phyloP scores from a whole-genome alignment of 495 filamentous ascomycete species.

The Xylaria sp. region DNA sequence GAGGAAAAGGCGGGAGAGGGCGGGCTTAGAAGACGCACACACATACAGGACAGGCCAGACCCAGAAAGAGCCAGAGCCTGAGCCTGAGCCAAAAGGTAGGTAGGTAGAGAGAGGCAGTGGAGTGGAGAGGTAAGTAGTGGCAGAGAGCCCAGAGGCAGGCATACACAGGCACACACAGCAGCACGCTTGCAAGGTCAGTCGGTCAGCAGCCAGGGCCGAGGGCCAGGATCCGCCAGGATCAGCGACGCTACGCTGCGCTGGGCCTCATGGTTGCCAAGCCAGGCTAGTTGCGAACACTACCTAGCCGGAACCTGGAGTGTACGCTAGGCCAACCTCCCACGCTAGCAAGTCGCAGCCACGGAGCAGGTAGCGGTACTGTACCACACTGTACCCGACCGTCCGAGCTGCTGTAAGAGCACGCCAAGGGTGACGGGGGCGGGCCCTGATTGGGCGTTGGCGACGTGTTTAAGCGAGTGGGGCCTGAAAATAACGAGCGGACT shows the following conservation, averaged over 20 bases:
- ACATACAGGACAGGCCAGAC: too few species aligned
- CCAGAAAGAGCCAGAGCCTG: too few species aligned
- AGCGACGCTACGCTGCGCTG: slow-evolving; percentile 21
- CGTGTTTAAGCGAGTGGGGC: slow-evolving; percentile 19
- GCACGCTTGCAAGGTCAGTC: slow-evolving; percentile 17
- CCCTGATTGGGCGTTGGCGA: slow-evolving; percentile 7
- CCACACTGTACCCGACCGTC: too few species aligned
- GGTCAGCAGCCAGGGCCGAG: slow-evolving; percentile 16
- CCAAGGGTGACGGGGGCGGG: neutral
- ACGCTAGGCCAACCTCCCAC: neutral
- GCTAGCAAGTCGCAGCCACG: neutral
- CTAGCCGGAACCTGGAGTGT: too few species aligned
- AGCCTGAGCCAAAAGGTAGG: too few species aligned
- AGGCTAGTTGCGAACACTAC: neutral
- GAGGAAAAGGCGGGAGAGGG: slow-evolving; percentile 41
- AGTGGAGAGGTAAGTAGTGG: too few species aligned
- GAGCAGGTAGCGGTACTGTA: neutral
- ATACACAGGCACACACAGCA: neutral
- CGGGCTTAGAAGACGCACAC: slow-evolving; percentile 18
- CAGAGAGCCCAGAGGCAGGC: too few species aligned
- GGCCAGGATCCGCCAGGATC: slow-evolving; percentile 23
- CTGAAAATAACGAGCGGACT: slow-evolving; percentile 4
- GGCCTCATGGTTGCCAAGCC: neutral
- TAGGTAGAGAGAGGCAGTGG: too few species aligned
- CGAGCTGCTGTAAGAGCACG: neutral